A percentile compares a stretch with the other conserved stretches of the same genome.
Conservation (phyloP, 768 basidiomycete species). For the Leccinum truebloodii region DNA sequence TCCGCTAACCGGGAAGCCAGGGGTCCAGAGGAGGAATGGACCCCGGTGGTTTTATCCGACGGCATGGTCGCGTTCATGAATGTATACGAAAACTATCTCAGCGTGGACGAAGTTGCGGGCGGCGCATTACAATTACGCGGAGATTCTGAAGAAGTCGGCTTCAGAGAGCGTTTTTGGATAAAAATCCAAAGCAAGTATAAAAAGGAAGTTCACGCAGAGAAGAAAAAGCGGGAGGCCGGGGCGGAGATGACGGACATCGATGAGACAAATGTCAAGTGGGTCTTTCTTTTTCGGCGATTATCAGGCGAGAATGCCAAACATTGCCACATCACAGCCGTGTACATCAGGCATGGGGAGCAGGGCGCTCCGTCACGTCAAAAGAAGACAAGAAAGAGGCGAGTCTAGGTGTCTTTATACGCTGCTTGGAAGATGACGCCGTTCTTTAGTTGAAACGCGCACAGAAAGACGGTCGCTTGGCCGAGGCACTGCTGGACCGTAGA, state of each 20-base stretch:
- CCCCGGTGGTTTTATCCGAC: constrained; percentile 75
- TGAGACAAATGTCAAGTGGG: constrained; percentile 75
- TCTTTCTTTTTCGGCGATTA: constrained; percentile 18
- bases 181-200: constrained; percentile 90
- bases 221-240: constrained; percentile 64
- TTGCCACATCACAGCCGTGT: constrained; percentile 48
- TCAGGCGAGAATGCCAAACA: constrained; percentile 1
- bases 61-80: constrained; percentile 89
- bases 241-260: constrained; percentile 57
- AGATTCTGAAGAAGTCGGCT: constrained; percentile 84
- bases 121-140: constrained; percentile 76
- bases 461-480: constrained; percentile 79
- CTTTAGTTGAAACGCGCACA: constrained; percentile 74
- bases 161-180: constrained; percentile 84
- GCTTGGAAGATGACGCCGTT: constrained; percentile 8
- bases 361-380: constrained; percentile 64
- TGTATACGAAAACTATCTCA: constrained; percentile 85
- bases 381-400: constrained; percentile 75
- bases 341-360: constrained; percentile 86
- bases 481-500: constrained; percentile 76
- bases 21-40: constrained; percentile 95
- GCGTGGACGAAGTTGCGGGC: constrained; percentile 85
- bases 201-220: constrained; percentile 77
- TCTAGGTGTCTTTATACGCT: constrained; percentile 5
- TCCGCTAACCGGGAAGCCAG: constrained; percentile 85